phyloP scores from a whole-genome alignment of 2,329 filamentous ascomycete genomes.

The Ophiostoma piceae region DNA sequence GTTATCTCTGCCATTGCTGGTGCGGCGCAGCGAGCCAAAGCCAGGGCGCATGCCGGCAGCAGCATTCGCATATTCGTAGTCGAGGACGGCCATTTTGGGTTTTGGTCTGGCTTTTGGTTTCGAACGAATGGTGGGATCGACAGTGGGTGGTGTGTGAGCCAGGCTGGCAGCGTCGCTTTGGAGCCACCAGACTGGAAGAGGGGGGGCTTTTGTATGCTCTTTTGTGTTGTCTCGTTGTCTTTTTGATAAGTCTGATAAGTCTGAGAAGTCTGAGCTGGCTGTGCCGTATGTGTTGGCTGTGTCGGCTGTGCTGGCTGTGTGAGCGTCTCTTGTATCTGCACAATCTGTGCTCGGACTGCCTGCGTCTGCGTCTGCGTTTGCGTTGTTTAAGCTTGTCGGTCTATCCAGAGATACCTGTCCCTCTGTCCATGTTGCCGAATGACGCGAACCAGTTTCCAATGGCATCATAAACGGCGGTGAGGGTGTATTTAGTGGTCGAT shows the following conservation, averaged over 20 bases:
- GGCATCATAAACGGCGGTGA: conserved; percentile 22
- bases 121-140: neutral
- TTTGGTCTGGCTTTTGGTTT: no score
- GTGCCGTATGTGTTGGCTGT: neutral
- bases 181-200: neutral
- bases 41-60: conserved; percentile 22
- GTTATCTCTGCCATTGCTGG: neutral
- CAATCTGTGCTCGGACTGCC: neutral
- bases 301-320: neutral
- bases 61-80: conserved; percentile 17
- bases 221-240: neutral
- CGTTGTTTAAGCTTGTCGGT: no score
- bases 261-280: neutral
- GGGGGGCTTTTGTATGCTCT: neutral
- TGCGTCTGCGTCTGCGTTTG: neutral
- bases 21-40: conserved; percentile 15
- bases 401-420: neutral
- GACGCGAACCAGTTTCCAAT: conserved; percentile 22
- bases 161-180: neutral
- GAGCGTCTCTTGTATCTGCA: neutral
- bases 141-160: neutral
- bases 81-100: conserved; percentile 18
- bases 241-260: no score
- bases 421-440: conserved; percentile 19
- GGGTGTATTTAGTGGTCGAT: neutral